Evolutionary conservation across 2,329 filamentous ascomycete species (phyloP).

Genomic region (Trichoderma hamatum): DNA sequence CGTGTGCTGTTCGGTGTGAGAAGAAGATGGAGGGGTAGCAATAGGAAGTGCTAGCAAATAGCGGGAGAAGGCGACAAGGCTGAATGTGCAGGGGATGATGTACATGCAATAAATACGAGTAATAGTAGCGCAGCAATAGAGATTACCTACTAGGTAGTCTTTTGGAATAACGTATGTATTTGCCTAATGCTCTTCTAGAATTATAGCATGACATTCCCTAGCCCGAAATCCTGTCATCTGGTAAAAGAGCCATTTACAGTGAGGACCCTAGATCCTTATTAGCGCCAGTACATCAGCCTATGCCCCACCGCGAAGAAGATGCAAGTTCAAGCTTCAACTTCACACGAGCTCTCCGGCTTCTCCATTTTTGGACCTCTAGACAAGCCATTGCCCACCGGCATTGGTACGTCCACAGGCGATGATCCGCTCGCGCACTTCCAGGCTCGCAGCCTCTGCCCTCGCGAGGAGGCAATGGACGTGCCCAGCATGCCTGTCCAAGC

Average conservation of each 20-base stretch:
- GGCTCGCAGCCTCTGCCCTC: constrained; percentile 30
- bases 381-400: constrained; percentile 14
- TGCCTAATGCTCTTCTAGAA: background rate
- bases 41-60: background rate
- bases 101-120: background rate
- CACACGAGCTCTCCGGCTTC: background rate
- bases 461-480: constrained; percentile 39
- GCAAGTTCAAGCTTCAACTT: background rate
- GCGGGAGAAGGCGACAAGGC: background rate
- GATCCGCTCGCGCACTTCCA: constrained; percentile 37
- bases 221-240: background rate
- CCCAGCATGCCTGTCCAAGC: constrained; percentile 36
- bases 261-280: background rate
- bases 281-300: constrained; percentile 13
- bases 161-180: background rate
- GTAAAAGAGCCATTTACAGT: background rate
- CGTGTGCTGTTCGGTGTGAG: background rate
- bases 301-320: background rate
- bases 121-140: background rate
- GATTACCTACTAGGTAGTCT: background rate
- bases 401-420: constrained; percentile 32
- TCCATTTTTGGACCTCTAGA: background rate
- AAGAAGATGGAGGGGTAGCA: constrained; percentile 20
- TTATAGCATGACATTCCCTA: background rate
- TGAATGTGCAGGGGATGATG: background rate